Conservation (phyloP, 2,329 filamentous ascomycete genomes). For the Cladophialophora carrionii region DNA sequence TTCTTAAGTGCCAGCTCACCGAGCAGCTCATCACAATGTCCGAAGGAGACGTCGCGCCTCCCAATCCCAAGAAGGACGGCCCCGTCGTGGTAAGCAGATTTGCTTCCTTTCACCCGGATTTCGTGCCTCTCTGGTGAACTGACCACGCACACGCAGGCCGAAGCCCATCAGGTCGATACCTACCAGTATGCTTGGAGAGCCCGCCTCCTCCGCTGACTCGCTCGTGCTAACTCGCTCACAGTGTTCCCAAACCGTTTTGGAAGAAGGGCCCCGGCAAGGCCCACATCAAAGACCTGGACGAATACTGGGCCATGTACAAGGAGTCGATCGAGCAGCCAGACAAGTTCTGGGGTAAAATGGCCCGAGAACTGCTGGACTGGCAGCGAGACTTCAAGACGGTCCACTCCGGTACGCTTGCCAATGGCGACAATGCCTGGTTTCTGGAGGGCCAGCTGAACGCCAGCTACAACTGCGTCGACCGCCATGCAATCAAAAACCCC, state of each 20-base stretch:
- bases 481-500: conserved; percentile 93
- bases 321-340: conserved; percentile 89
- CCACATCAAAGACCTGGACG: conserved; percentile 62
- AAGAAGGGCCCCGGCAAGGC: conserved; percentile 64
- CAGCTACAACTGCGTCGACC: conserved; percentile 95
- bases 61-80: conserved; percentile 39
- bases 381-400: conserved; percentile 90
- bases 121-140: conserved; percentile 3
- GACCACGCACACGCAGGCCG: conserved; percentile 39
- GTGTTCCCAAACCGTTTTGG: conserved; percentile 60
- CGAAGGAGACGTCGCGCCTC: conserved; percentile 43
- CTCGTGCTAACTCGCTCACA: conserved; percentile 27
- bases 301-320: conserved; percentile 68
- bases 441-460: conserved; percentile 91
- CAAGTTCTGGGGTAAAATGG: conserved; percentile 85
- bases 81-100: conserved; percentile 46
- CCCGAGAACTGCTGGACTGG: conserved; percentile 88
- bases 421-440: conserved; percentile 93
- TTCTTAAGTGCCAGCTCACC: background rate
- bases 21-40: conserved; percentile 41
- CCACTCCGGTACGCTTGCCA: conserved; percentile 70
- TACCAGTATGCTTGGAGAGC: conserved; percentile 46
- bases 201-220: background rate
- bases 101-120: conserved; percentile 7
- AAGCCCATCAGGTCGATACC: conserved; percentile 55